These are phyloP conservation scores for Sugiyamaella qingdaonensis DNA, from an alignment of 805 yeast species.

Conservation along the genomic window DNA sequence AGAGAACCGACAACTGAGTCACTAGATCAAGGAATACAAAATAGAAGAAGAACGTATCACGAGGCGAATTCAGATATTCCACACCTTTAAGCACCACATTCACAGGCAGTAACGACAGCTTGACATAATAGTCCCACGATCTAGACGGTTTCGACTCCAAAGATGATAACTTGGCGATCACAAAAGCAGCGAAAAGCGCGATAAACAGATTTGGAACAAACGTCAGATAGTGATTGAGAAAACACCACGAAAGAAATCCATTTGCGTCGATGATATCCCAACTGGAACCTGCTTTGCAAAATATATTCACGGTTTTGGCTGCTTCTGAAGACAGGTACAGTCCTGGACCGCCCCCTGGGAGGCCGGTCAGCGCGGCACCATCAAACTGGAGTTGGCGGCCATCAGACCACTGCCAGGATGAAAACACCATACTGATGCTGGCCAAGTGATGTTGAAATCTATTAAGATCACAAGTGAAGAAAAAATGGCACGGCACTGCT, in stretches of 20 bases:
- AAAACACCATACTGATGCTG: not conserved
- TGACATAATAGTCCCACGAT: conserved; percentile 12
- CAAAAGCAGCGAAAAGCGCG: not conserved
- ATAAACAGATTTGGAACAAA: conserved; percentile 7
- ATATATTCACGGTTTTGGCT: not conserved
- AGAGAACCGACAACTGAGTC: not conserved
- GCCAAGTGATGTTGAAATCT: not conserved
- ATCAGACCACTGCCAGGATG: not conserved
- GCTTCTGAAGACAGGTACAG: not conserved
- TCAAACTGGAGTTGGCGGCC: not conserved
- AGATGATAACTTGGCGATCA: not conserved
- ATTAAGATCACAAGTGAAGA: not conserved
- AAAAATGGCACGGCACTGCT: not conserved
- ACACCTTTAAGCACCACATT: not conserved
- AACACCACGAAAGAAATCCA: conserved; percentile 14
- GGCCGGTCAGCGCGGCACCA: not conserved
- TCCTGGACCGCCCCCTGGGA: not conserved
- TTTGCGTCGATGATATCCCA: conserved; percentile 5
- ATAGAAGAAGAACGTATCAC: not conserved
- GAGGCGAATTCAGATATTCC: not conserved
- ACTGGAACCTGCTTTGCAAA: not conserved
- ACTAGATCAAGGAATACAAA: not conserved
- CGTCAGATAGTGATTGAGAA: conserved; percentile 11
- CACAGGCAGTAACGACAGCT: not conserved
- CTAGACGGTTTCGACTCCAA: not conserved